Evolutionary conservation across 2,329 filamentous ascomycete genomes (phyloP).

Genomic region (Aspergillus ochraceoroseus): DNA sequence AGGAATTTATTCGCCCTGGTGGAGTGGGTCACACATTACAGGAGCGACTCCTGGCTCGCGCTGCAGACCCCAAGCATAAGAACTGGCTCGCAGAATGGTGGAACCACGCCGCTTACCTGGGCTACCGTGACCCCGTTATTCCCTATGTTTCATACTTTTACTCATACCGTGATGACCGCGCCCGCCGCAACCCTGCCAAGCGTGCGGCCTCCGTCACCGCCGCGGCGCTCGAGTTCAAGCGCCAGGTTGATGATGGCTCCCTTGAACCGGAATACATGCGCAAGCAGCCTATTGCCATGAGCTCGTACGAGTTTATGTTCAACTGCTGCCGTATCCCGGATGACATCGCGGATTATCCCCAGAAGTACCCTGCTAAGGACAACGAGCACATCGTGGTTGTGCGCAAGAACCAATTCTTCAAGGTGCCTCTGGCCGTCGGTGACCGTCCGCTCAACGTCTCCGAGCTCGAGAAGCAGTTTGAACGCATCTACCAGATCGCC

Average conservation of each 20-base stretch:
- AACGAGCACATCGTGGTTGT: constrained; percentile 86
- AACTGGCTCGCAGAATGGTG: constrained; percentile 99
- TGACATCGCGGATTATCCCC: constrained; percentile 72
- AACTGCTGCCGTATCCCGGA: constrained; percentile 83
- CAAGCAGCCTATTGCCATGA: constrained; percentile 95
- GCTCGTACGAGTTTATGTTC: constrained; percentile 99
- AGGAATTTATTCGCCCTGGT: constrained; percentile 83
- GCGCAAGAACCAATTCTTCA: constrained; percentile 97
- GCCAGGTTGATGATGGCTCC: constrained; percentile 72
- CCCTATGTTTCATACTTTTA: constrained; percentile 99
- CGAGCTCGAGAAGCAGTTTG: constrained; percentile 88
- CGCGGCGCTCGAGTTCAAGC: constrained; percentile 87
- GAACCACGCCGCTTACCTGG: constrained; percentile 90
- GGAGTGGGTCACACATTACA: constrained; percentile 78
- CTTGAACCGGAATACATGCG: constrained; percentile 99
- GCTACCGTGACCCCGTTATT: constrained; percentile 89
- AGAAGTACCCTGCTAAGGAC: constrained; percentile 69
- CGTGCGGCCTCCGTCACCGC: constrained; percentile 86
- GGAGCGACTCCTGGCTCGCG: constrained; percentile 73
- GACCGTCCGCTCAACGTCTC: constrained; percentile 81
- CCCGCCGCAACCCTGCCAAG: constrained; percentile 81
- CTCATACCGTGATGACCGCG: constrained; percentile 89
- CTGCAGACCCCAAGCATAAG: constrained; percentile 72
- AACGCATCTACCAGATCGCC: constrained; percentile 72
- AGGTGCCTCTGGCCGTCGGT: constrained; percentile 73